A percentile compares a stretch with the other conserved stretches of the same genome.
phyloP scores from a whole-genome alignment of 2,329 filamentous ascomycete species.

The Aspergillus ibericus region DNA sequence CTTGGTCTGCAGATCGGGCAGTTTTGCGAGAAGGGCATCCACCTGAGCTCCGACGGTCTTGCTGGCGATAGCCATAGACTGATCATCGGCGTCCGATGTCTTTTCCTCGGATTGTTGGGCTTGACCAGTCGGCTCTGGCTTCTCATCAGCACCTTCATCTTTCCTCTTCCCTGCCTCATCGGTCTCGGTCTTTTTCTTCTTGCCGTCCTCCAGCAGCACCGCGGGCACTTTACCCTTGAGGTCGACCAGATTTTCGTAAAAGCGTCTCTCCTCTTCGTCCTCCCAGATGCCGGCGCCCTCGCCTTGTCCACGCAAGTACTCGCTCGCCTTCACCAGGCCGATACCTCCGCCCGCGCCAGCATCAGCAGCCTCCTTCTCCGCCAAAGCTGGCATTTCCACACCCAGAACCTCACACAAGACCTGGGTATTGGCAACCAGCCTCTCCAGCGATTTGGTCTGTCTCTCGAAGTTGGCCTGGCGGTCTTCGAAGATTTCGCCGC shows the following conservation, averaged over 20 bases:
- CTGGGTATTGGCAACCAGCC: constrained; percentile 85
- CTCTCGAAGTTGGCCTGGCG: constrained; percentile 95
- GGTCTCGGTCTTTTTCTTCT: constrained; percentile 83
- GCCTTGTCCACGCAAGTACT: constrained; percentile 85
- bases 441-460: constrained; percentile 87
- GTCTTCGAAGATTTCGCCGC: constrained; percentile 96
- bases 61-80: constrained; percentile 92
- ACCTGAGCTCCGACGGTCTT: constrained; percentile 97
- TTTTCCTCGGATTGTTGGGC: constrained; percentile 52
- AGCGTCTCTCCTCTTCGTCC: constrained; percentile 94
- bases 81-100: constrained; percentile 66
- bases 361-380: constrained; percentile 73
- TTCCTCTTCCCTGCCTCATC: constrained; percentile 85
- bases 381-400: constrained; percentile 89
- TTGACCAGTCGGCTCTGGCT: constrained; percentile 38
- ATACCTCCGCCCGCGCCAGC: constrained; percentile 72
- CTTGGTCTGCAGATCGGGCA: constrained; percentile 91
- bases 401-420: constrained; percentile 84
- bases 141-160: constrained; percentile 49
- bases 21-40: constrained; percentile 78
- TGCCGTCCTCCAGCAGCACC: constrained; percentile 88
- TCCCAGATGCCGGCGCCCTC: constrained; percentile 97
- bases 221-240: constrained; percentile 93
- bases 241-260: constrained; percentile 96
- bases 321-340: constrained; percentile 88